phyloP scores from a whole-genome alignment of 2,329 filamentous ascomycete species.

The Dendrostoma leiphaemia region DNA sequence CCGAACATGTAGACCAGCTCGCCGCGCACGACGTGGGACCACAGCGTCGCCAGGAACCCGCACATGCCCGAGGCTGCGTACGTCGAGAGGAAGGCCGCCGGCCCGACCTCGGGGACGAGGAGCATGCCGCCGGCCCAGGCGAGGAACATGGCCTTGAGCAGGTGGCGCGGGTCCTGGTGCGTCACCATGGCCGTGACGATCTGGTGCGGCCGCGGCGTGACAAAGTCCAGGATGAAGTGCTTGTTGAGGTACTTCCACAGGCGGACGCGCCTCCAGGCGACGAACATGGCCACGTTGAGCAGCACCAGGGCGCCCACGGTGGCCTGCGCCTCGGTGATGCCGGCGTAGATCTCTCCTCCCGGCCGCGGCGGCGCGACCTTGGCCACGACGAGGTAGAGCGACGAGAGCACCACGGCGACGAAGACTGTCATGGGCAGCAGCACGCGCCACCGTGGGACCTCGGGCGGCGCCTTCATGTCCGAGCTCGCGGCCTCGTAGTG shows the following conservation, averaged over 20 bases:
- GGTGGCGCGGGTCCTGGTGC: conserved; percentile 62
- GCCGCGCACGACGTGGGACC: conserved; percentile 44
- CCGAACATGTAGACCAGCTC: conserved; percentile 54
- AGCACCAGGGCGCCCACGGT: conserved; percentile 62
- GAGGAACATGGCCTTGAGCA: conserved; percentile 62
- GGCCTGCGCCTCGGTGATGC: conserved; percentile 59
- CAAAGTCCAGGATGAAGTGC: conserved; percentile 64
- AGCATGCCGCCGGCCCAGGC: conserved; percentile 66
- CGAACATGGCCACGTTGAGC: conserved; percentile 56
- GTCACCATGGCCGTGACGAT: conserved; percentile 67
- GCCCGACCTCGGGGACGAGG: conserved; percentile 64
- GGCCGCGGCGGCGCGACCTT: background rate
- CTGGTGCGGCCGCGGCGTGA: conserved; percentile 60
- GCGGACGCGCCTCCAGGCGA: conserved; percentile 62
- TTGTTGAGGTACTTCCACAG: conserved; percentile 66
- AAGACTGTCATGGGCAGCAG: conserved; percentile 53
- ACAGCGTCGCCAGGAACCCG: conserved; percentile 58
- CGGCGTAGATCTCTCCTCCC: background rate
- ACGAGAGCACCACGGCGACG: conserved; percentile 42
- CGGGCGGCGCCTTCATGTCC: conserved; percentile 48
- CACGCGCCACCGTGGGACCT: conserved; percentile 51
- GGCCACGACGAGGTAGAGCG: conserved; percentile 40
- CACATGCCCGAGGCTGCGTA: conserved; percentile 59
- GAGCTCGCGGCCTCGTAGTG: conserved; percentile 47
- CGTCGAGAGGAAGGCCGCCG: conserved; percentile 66